Conservation (phyloP, 192 early-diverging fungal species). For the Coemansia nantahalensis region DNA sequence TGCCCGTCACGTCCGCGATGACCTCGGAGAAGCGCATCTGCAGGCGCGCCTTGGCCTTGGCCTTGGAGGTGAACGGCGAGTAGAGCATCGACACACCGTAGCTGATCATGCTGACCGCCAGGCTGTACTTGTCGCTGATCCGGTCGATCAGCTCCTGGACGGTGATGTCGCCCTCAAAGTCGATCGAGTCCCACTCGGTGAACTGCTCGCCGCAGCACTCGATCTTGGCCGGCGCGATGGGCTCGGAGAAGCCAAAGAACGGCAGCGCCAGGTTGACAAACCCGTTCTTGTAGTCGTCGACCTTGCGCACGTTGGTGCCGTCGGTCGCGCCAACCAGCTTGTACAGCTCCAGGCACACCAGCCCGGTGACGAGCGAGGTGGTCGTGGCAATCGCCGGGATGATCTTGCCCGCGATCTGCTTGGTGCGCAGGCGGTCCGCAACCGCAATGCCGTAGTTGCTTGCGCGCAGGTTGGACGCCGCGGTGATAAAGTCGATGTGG, state of each 20-base stretch:
- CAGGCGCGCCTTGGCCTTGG: conserved; percentile 81
- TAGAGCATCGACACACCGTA: conserved; percentile 92
- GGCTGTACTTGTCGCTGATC: conserved; percentile 75
- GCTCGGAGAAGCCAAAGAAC: conserved; percentile 99
- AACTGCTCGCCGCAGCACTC: conserved; percentile 87
- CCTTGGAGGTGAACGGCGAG: conserved; percentile 80
- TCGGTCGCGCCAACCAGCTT: conserved; percentile 62
- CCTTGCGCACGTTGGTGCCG: conserved; percentile 58
- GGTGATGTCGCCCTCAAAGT: conserved; percentile 78
- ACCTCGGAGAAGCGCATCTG: conserved; percentile 79
- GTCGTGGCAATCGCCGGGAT: conserved; percentile 95
- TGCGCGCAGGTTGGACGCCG: conserved; percentile 93
- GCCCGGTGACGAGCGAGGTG: conserved; percentile 92
- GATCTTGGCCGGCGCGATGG: conserved; percentile 82
- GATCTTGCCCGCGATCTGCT: conserved; percentile 89
- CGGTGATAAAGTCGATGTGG: conserved; percentile 99
- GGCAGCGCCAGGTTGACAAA: conserved; percentile 97
- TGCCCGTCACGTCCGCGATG: conserved; percentile 78
- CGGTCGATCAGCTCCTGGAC: conserved; percentile 85
- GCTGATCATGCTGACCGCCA: conserved; percentile 93
- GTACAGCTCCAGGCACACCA: conserved; percentile 97
- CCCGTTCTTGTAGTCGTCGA: conserved; percentile 99
- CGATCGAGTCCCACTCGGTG: conserved; percentile 96
- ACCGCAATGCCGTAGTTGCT: conserved; percentile 72
- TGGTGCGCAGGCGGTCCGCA: conserved; percentile 79